phyloP scores from a whole-genome alignment of 257 asterid species.

The Solanum pinnatisectum region DNA sequence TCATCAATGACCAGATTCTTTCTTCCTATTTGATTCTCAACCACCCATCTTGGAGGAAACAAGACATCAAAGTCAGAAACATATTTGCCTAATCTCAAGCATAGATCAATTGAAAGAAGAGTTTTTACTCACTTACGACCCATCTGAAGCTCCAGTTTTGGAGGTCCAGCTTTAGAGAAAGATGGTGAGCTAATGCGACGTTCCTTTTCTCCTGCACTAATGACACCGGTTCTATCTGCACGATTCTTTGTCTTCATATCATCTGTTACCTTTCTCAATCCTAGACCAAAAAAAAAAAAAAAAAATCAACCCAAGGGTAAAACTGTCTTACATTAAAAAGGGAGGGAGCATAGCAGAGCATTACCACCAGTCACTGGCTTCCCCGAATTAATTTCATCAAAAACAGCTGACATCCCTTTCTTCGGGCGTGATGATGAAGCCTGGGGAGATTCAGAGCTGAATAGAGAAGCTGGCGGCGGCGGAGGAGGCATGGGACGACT shows the following conservation, averaged over 20 bases:
- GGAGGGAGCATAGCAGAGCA: not conserved
- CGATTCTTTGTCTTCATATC: slow-evolving; percentile 96
- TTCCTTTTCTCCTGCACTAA: slow-evolving; percentile 49
- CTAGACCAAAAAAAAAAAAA: slow-evolving; percentile 13
- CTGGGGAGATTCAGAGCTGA: slow-evolving; percentile 57
- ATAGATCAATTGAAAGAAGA: not conserved
- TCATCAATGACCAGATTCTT: slow-evolving; percentile 79
- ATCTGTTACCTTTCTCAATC: slow-evolving; percentile 85
- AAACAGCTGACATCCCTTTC: slow-evolving; percentile 92
- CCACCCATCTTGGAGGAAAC: slow-evolving; percentile 70
- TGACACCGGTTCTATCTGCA: slow-evolving; percentile 63
- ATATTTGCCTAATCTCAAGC: not conserved
- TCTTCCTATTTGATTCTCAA: slow-evolving; percentile 89
- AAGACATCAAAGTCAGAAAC: not conserved
- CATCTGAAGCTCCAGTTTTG: slow-evolving; percentile 97
- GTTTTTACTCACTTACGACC: slow-evolving; percentile 89
- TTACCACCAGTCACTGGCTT: slow-evolving; percentile 72
- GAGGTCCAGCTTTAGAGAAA: slow-evolving; percentile 75
- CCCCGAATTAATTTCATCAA: slow-evolving; percentile 80
- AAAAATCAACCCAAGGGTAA: not conserved
- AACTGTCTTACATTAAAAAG: not conserved
- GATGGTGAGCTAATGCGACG: slow-evolving; percentile 40
- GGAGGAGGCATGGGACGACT: slow-evolving; percentile 77
- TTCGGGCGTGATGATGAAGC: slow-evolving; percentile 78
- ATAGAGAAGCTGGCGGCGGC: slow-evolving; percentile 79